A percentile compares a stretch with the other conserved stretches of the same genome.
Evolutionary conservation across 331 rosid species (phyloP).

Genomic region (Pyracantha coccinea): DNA sequence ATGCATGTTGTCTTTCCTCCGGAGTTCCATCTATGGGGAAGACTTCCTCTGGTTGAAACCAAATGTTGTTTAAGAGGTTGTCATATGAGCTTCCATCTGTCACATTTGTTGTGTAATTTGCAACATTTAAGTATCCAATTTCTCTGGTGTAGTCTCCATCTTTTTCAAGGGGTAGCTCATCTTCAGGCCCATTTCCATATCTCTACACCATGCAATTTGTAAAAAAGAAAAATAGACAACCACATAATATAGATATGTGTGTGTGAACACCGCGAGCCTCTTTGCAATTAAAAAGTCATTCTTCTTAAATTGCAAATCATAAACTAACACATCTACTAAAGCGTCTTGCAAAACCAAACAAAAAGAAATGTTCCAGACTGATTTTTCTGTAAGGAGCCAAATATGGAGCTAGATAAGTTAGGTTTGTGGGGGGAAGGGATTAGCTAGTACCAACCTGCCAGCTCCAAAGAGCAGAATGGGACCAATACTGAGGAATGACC

Average conservation of each 20-base stretch:
- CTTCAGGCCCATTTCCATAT: slow-evolving; percentile 28
- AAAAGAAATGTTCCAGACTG: no score
- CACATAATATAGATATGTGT: background rate
- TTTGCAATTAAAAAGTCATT: no score
- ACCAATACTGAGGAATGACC: slow-evolving; percentile 44
- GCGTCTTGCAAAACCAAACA: no score
- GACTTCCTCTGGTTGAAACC: slow-evolving; percentile 52
- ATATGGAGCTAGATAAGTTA: background rate
- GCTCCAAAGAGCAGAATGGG: slow-evolving; percentile 51
- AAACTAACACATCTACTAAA: no score
- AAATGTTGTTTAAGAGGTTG: slow-evolving; percentile 38
- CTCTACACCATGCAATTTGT: slow-evolving; percentile 19
- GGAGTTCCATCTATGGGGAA: slow-evolving; percentile 51
- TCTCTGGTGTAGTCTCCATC: slow-evolving; percentile 40
- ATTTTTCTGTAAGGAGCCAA: background rate
- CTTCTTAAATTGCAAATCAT: background rate
- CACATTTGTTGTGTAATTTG: slow-evolving; percentile 29
- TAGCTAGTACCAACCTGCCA: slow-evolving; percentile 41
- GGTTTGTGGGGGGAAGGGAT: background rate
- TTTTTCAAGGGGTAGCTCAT: slow-evolving; percentile 30
- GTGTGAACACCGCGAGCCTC: no score
- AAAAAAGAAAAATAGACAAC: background rate
- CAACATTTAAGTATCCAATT: slow-evolving; percentile 31
- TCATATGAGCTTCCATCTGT: slow-evolving; percentile 10
- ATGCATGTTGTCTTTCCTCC: slow-evolving; percentile 28